These are phyloP conservation scores for Phytopythium litorale DNA, from an alignment of 352 stramenopile species.

Conservation along the genomic window DNA sequence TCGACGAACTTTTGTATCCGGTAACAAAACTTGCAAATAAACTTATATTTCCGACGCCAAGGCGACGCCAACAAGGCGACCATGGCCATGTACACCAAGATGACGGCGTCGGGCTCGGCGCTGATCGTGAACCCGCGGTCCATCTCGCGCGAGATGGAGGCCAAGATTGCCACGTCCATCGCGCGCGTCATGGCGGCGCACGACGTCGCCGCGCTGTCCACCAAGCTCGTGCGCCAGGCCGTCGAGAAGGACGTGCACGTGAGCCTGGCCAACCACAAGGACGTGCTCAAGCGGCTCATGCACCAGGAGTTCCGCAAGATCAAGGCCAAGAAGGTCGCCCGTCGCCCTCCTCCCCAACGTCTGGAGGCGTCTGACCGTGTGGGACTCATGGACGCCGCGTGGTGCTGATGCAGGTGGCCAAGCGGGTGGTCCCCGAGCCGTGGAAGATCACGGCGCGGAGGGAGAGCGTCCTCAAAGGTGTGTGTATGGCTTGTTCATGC, in stretches of 20 bases:
- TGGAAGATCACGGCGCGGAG: slow-evolving; percentile 56
- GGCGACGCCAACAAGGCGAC: no score
- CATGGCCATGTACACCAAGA: slow-evolving; percentile 80
- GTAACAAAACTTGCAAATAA: no score
- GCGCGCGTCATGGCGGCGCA: slow-evolving; percentile 58
- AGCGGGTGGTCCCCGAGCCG: slow-evolving; percentile 41
- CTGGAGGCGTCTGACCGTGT: no score
- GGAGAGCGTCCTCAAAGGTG: slow-evolving; percentile 40
- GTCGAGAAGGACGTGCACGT: slow-evolving; percentile 86
- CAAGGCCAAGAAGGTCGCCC: slow-evolving; percentile 59
- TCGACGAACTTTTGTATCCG: no score
- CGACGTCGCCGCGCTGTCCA: slow-evolving; percentile 64
- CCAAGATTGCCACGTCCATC: slow-evolving; percentile 72
- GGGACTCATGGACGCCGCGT: no score
- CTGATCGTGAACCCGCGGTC: slow-evolving; percentile 69
- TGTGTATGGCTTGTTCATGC: neutral
- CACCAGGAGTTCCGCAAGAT: slow-evolving; percentile 78
- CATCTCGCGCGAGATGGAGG: slow-evolving; percentile 82
- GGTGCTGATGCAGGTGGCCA: slow-evolving; percentile 28
- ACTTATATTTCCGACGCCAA: no score
- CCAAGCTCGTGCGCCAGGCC: slow-evolving; percentile 76
- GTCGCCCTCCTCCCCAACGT: no score
- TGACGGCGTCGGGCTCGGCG: slow-evolving; percentile 63
- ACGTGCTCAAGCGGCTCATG: slow-evolving; percentile 87
- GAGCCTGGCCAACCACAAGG: slow-evolving; percentile 85